A percentile compares a stretch with the other conserved stretches of the same genome.
phyloP scores from a whole-genome alignment of 768 basidiomycete genomes.

The Boletus barrowsii region DNA sequence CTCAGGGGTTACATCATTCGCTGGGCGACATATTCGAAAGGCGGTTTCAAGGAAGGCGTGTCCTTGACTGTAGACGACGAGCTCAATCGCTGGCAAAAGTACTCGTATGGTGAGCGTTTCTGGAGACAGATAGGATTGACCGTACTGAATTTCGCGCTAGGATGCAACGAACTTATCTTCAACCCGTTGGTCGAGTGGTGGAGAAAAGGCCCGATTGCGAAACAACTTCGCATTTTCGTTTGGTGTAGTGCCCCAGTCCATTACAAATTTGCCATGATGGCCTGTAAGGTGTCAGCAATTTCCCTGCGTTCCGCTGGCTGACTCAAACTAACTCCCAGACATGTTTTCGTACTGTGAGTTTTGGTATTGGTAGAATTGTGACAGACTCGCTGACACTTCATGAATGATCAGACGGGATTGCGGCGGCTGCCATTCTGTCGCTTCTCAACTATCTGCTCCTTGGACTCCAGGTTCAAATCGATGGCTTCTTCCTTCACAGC shows the following conservation, averaged over 20 bases:
- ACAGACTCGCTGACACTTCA: background rate
- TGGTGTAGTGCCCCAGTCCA: slow-evolving; percentile 77
- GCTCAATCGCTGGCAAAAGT: slow-evolving; percentile 91
- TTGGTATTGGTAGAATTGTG: background rate
- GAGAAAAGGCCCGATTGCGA: slow-evolving; percentile 75
- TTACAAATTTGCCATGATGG: slow-evolving; percentile 69
- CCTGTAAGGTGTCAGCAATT: slow-evolving; percentile 36
- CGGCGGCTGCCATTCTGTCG: slow-evolving; percentile 61
- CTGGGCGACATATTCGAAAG: slow-evolving; percentile 81
- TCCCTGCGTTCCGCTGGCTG: background rate
- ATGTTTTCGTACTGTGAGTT: slow-evolving; percentile 52
- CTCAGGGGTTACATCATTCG: slow-evolving; percentile 32
- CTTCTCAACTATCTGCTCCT: slow-evolving; percentile 76
- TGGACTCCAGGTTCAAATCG: slow-evolving; percentile 65
- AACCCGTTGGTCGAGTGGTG: slow-evolving; percentile 81
- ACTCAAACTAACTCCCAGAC: slow-evolving; percentile 24
- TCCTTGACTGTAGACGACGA: slow-evolving; percentile 89
- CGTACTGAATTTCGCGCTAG: slow-evolving; percentile 29
- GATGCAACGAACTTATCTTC: slow-evolving; percentile 65
- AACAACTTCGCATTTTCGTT: slow-evolving; percentile 71
- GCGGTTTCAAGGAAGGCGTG: slow-evolving; percentile 91
- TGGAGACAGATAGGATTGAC: slow-evolving; percentile 12
- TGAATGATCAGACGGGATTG: slow-evolving; percentile 46
- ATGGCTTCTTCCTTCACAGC: slow-evolving; percentile 72
- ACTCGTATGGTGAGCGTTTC: slow-evolving; percentile 57